Base-by-base conservation (phyloP, 2,329 filamentous ascomycete species). In the Rutstroemia sp. region DNA sequence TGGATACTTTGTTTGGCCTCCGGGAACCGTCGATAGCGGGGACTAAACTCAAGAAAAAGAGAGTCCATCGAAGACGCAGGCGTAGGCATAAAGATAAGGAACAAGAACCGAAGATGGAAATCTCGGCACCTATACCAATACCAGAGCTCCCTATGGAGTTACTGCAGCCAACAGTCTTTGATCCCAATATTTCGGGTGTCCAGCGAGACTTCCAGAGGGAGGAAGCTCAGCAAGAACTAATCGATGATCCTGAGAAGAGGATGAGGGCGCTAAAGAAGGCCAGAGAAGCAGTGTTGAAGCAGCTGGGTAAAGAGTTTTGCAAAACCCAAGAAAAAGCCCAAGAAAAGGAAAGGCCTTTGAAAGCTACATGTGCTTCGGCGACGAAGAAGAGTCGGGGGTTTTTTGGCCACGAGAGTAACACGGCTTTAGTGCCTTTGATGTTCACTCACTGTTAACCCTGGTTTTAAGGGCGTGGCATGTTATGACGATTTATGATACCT, bases 171-270 rank as follows among this genome's bases (percentile, higher is more conserved):
- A 78, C 78, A 12, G 76, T 80, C 37, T 84, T 84, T 65, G 73
- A 67, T 57, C 65, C 66, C 56, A 75, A 76, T 50, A 78, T 84
- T 58, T 77, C 78, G 14, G 73, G 79, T 2, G 77, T 83, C 30
- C 81, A 83, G 67, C 79, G 81, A 61, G 78, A 82, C 64, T 71
- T 82, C 44, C 75, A 78, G 61, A 76, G 78, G 58, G 81, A 85
- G 64, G 76, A 79, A 61, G 72, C 74, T 2, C 79, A 82, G 59
- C 74, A 78, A 10, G 73, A 76, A 46, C 72, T 83, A 23, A 82
- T 81, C 19, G 78, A 84, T 60, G 80, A 85, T 62, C 73, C 77
- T 2, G 76, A 76, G 8, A 76, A 78, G 54, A 76, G 82, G 56
- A 73, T 73, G 4, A 78, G 73, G 61, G 79, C 81, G 9, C 71